Conservation (phyloP, 176 grass and related monocot species). For the Pontederia paniculata region DNA sequence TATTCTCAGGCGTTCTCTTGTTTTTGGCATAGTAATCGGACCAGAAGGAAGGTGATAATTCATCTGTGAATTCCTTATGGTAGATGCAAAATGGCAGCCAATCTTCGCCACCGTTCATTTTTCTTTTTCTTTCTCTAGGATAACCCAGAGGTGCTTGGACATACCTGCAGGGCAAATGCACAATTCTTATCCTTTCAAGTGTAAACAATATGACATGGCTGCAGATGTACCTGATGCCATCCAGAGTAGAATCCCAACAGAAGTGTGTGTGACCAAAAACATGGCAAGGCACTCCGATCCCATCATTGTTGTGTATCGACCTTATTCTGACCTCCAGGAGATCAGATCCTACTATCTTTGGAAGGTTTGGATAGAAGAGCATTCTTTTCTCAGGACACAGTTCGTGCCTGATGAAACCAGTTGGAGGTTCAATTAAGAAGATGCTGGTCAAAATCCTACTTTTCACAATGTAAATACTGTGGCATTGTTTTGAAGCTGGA, state of each 20-base stretch:
- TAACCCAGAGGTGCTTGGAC: conserved; percentile 87
- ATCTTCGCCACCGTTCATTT: conserved; percentile 53
- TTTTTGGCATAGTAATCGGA: conserved; percentile 76
- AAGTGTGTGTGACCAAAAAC: conserved; percentile 97
- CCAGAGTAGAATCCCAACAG: conserved; percentile 79
- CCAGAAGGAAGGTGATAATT: conserved; percentile 69
- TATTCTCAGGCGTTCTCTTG: conserved; percentile 77
- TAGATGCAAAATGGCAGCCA: conserved; percentile 93
- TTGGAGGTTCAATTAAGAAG: conserved; percentile 1
- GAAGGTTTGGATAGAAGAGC: conserved; percentile 91
- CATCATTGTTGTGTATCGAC: conserved; percentile 43
- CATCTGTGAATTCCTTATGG: conserved; percentile 51
- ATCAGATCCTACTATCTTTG: conserved; percentile 82
- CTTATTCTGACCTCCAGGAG: conserved; percentile 67
- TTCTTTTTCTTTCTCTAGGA: conserved; percentile 66
- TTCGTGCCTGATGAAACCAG: conserved; percentile 49
- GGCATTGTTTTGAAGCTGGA: neutral
- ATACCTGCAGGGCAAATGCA: conserved; percentile 37
- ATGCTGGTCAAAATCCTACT: neutral
- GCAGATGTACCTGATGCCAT: conserved; percentile 64
- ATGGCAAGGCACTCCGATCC: conserved; percentile 48
- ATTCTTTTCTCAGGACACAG: conserved; percentile 97
- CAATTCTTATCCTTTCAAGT: neutral
- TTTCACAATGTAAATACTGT: too few species aligned
- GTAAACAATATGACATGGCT: neutral